These are phyloP conservation scores for Xylaria grammica DNA, from an alignment of 495 filamentous ascomycete genomes.

Conservation along the genomic window DNA sequence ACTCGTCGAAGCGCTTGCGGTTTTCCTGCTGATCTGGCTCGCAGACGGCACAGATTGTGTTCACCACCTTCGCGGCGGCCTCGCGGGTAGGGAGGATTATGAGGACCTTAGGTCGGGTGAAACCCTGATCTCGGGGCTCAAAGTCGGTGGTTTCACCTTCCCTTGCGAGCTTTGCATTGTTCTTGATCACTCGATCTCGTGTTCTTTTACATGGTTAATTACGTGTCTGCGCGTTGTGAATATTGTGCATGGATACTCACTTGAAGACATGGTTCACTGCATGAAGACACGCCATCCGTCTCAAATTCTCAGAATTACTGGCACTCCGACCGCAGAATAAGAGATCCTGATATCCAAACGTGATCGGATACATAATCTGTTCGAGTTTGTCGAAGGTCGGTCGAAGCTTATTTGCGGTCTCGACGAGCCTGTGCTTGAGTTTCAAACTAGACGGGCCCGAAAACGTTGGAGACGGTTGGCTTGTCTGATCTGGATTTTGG, in stretches of 20 bases:
- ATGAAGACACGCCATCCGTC: slow-evolving; percentile 79
- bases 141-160: slow-evolving; percentile 61
- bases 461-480: slow-evolving; percentile 34
- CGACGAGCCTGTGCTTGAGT: slow-evolving; percentile 62
- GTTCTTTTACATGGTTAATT: slow-evolving; percentile 58
- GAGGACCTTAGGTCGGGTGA: slow-evolving; percentile 91
- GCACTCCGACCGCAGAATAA: slow-evolving; percentile 74
- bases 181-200: slow-evolving; percentile 88
- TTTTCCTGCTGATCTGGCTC: slow-evolving; percentile 93
- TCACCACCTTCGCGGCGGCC: slow-evolving; percentile 76
- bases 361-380: slow-evolving; percentile 57
- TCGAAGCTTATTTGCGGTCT: slow-evolving; percentile 36
- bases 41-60: slow-evolving; percentile 72
- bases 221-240: neutral
- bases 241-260: slow-evolving; percentile 37
- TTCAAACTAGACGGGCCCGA: slow-evolving; percentile 55
- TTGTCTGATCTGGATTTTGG: slow-evolving; percentile 27
- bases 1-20: slow-evolving; percentile 85
- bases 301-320: slow-evolving; percentile 66
- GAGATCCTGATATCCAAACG: slow-evolving; percentile 83
- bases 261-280: slow-evolving; percentile 90
- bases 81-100: slow-evolving; percentile 87
- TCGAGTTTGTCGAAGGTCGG: slow-evolving; percentile 56
- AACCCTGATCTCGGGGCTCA: slow-evolving; percentile 92
- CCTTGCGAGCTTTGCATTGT: slow-evolving; percentile 75